These are phyloP conservation scores for Morella rubra DNA, from an alignment of 306 rosid genomes.

Conservation along the genomic window DNA sequence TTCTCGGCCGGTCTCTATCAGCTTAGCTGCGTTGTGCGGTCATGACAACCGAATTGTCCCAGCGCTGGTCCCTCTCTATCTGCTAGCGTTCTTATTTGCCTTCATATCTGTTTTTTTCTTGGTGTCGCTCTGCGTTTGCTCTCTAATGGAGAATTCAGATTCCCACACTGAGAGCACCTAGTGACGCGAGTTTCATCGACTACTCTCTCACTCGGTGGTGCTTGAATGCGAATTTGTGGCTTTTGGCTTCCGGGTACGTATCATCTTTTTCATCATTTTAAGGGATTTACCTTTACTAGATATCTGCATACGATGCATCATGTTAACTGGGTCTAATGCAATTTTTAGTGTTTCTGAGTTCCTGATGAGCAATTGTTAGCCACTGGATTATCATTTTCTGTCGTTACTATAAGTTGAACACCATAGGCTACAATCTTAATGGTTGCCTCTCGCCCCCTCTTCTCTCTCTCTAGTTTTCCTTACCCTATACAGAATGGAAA, in stretches of 20 bases:
- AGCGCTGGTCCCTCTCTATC: background rate
- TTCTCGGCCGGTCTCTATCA: slow-evolving; percentile 10
- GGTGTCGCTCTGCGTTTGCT: background rate
- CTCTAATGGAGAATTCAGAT: slow-evolving; percentile 7
- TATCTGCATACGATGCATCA: background rate
- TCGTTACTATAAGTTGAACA: background rate
- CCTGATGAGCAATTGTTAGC: background rate
- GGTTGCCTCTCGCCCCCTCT: background rate
- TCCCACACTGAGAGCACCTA: background rate
- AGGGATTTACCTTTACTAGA: background rate
- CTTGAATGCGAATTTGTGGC: background rate
- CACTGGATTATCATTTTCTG: background rate
- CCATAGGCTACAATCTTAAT: background rate
- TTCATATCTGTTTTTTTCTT: background rate
- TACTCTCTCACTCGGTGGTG: background rate
- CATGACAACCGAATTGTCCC: background rate
- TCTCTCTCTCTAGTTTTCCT: background rate
- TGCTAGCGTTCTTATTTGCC: background rate
- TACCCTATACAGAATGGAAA: background rate
- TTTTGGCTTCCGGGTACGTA: background rate
- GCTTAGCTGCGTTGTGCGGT: slow-evolving; percentile 26
- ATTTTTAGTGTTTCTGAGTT: background rate
- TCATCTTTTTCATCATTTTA: background rate
- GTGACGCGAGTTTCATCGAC: slow-evolving; percentile 22
- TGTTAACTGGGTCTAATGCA: slow-evolving; percentile 2